These are phyloP conservation scores for Linaria vulgaris DNA, from an alignment of 257 asterid species.

Conservation along the genomic window DNA sequence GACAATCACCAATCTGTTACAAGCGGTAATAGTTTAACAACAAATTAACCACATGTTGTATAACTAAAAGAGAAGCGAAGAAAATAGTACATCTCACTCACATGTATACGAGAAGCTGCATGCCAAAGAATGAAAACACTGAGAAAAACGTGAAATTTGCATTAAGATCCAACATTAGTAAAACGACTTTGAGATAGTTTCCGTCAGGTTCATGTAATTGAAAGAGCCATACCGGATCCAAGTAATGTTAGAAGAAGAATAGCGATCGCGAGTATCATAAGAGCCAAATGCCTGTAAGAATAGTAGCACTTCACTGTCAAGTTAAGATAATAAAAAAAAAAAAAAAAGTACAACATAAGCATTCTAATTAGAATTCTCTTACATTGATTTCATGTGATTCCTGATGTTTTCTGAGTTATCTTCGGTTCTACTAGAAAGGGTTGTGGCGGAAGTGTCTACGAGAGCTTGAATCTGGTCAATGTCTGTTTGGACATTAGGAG, in stretches of 20 bases:
- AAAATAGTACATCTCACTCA: conserved; percentile 45
- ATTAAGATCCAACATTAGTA: no score
- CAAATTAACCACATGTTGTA: background rate
- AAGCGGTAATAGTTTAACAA: conserved; percentile 2
- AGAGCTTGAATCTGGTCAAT: conserved; percentile 64
- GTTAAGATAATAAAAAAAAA: no score
- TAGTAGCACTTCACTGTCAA: conserved; percentile 13
- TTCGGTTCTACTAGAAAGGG: conserved; percentile 54
- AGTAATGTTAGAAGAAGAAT: conserved; percentile 82
- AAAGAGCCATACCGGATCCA: conserved; percentile 66
- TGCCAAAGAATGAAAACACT: conserved; percentile 79
- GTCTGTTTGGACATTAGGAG: conserved; percentile 66
- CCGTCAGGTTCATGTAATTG: conserved; percentile 5
- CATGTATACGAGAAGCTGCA: conserved; percentile 80
- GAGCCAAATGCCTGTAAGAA: conserved; percentile 82
- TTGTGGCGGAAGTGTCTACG: conserved; percentile 74
- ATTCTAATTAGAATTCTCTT: conserved; percentile 23
- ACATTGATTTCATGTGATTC: conserved; percentile 60
- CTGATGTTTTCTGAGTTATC: conserved; percentile 61
- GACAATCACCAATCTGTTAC: conserved; percentile 71
- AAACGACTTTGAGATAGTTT: background rate
- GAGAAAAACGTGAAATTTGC: no score
- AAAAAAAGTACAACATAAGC: background rate
- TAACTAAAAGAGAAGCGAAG: background rate
- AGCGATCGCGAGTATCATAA: conserved; percentile 75